Evolutionary conservation across 345 rosid species (phyloP).

Genomic region (Clarkia xantiana): DNA sequence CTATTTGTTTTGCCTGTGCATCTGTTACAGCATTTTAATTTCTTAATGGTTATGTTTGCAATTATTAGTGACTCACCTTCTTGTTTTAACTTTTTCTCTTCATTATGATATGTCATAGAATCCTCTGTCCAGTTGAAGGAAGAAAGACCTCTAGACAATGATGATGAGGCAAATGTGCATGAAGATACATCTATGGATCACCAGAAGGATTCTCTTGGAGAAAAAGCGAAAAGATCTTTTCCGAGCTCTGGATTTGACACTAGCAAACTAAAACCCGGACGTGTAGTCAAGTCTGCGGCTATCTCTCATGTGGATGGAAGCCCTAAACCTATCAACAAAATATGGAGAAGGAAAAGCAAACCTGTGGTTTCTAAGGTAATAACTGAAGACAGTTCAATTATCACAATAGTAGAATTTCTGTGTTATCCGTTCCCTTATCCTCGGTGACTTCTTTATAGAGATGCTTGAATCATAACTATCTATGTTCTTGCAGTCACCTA

Average conservation of each 20-base stretch:
- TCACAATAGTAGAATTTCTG: not conserved
- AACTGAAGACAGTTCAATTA: not conserved
- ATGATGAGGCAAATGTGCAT: slow-evolving; percentile 34
- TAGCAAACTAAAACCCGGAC: slow-evolving; percentile 42
- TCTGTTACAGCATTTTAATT: slow-evolving; percentile 1
- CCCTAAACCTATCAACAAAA: slow-evolving; percentile 20
- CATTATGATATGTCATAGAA: slow-evolving; percentile 31
- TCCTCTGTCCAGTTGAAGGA: slow-evolving; percentile 56
- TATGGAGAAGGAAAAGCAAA: slow-evolving; percentile 42
- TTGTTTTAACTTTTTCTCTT: not conserved
- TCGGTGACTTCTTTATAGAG: not conserved
- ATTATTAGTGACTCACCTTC: not conserved
- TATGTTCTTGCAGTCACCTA: slow-evolving; percentile 29
- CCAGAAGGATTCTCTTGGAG: slow-evolving; percentile 23
- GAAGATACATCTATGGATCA: slow-evolving; percentile 35
- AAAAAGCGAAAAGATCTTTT: slow-evolving; percentile 25
- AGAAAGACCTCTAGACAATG: slow-evolving; percentile 34
- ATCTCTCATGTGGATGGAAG: slow-evolving; percentile 26
- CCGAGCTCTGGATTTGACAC: slow-evolving; percentile 24
- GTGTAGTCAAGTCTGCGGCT: slow-evolving; percentile 21
- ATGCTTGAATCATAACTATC: not conserved
- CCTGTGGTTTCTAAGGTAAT: slow-evolving; percentile 29
- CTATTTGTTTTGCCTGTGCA: not conserved
- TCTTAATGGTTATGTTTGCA: slow-evolving; percentile 1
- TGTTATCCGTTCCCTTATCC: not conserved